Percentiles rank a stretch among this genome's conserved stretches.
Evolutionary conservation across 495 filamentous ascomycete species (phyloP).

Genomic region (Lentithecium fluviatile): DNA sequence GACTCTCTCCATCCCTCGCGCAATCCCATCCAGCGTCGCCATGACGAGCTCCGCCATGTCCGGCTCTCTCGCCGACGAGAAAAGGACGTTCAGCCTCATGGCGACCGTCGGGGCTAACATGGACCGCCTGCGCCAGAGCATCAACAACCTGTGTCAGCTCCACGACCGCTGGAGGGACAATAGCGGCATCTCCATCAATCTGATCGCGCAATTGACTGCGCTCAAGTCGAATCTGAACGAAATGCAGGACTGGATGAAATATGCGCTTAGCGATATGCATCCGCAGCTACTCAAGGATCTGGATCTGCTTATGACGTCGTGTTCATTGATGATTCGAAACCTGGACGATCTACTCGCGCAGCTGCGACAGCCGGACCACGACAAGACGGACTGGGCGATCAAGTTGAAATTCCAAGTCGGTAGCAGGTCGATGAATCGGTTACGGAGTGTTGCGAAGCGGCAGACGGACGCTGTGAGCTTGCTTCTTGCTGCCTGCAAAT

Average conservation of each 20-base stretch:
- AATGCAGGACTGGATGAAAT: conserved; percentile 36
- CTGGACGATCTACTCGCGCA: conserved; percentile 15
- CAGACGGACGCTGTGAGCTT: conserved; percentile 30
- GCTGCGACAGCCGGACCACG: conserved; percentile 26
- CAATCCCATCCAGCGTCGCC: neutral
- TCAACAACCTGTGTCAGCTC: conserved; percentile 26
- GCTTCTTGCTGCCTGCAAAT: conserved; percentile 33
- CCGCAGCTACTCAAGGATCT: conserved; percentile 30
- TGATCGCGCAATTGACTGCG: conserved; percentile 31
- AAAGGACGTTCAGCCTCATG: conserved; percentile 22
- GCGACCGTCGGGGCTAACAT: conserved; percentile 12
- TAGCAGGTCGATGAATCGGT: conserved; percentile 22
- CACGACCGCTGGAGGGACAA: conserved; percentile 31
- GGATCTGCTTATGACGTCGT: conserved; percentile 26
- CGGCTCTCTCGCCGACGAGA: conserved; percentile 20
- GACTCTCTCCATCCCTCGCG: conserved; percentile 3
- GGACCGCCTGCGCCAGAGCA: conserved; percentile 28
- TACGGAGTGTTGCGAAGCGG: conserved; percentile 25
- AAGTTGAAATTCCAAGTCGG: conserved; percentile 23
- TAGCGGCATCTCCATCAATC: conserved; percentile 30
- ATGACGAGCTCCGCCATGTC: conserved; percentile 3
- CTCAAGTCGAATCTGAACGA: conserved; percentile 27
- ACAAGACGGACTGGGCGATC: conserved; percentile 26
- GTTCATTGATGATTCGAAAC: conserved; percentile 16
- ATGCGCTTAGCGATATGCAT: conserved; percentile 27